A percentile compares a stretch with the other conserved stretches of the same genome.
Conservation (phyloP, 176 grass and related monocot species). For the Aegilops sharonensis region DNA sequence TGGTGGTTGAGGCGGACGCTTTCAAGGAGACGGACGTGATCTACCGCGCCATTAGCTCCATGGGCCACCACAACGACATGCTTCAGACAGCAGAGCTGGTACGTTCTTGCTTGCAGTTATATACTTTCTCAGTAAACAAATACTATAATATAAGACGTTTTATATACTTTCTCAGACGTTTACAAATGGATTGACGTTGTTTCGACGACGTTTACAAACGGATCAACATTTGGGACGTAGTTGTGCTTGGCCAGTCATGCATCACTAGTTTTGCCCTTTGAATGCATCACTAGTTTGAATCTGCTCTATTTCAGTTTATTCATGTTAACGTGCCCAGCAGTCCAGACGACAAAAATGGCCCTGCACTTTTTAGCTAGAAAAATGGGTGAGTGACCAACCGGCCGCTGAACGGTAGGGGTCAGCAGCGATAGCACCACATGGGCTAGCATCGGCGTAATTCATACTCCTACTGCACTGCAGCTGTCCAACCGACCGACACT, state of each 20-base stretch:
- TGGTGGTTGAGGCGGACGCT: slow-evolving; percentile 88
- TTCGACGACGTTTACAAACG: too few species aligned
- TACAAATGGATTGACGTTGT: too few species aligned
- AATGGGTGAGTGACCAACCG: background rate
- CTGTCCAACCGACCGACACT: background rate
- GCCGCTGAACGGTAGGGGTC: background rate
- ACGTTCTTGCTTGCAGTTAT: background rate
- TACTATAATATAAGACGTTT: too few species aligned
- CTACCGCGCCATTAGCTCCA: slow-evolving; percentile 91
- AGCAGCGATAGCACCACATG: background rate
- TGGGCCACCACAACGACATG: slow-evolving; percentile 92
- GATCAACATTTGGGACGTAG: too few species aligned
- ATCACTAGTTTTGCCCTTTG: background rate
- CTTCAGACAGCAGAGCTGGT: slow-evolving; percentile 89
- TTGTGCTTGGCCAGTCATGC: background rate
- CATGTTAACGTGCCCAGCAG: background rate
- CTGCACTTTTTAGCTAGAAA: background rate
- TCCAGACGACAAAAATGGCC: background rate
- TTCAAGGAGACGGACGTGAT: slow-evolving; percentile 95
- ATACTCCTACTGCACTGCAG: background rate
- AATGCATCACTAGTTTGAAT: background rate
- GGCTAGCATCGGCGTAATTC: background rate
- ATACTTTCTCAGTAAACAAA: too few species aligned
- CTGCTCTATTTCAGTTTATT: background rate
- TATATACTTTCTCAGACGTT: too few species aligned